Base-by-base conservation (phyloP, 257 asterid species). In the Schizonepeta tenuifolia region DNA sequence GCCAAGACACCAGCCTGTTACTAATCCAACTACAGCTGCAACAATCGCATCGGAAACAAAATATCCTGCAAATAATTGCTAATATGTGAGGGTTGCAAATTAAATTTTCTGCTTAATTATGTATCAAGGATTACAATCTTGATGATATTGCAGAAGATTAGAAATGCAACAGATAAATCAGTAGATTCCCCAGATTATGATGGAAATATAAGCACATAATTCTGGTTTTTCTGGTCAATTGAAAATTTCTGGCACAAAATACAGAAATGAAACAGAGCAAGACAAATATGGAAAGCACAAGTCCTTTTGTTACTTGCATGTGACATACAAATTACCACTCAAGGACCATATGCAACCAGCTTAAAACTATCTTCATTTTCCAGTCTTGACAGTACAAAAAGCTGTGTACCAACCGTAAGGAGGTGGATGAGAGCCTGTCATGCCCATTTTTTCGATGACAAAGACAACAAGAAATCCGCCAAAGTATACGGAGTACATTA, bases 371-470 rank as follows among this genome's bases (percentile, higher is more conserved):
- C 75, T 68, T n/a, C 4, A 55, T 50, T 56, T 64, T 49, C 36
- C 28, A 43, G 71, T 58, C 72, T 22, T 18, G 26, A 54, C 70
- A 33, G 53, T 70, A 50, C 28, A 73, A 64, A 26, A 55, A 49
- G 56, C 9, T 64, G 55, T 79, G 65, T 33, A 64, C 97, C 79
- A 62, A 95, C 99, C 99, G 75, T 86, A 89, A 24, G 98, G 99
- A 74, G 96, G 96, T 65, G 99, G 96, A 79, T 59, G 84, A 43
- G 99, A 86, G 84, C 98, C 99, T 44, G 84, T 65, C 98, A 90
- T 90, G 83, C 99, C 97, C 96, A 90, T 83, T 88, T 95, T 95
- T 90, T 95, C 99, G n/a, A 90, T 88, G 87, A 95, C 46, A 82
- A 95, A 95, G 51, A 71, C 71, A 47, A 75, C 86, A 71, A 92